These are phyloP conservation scores for Halophytophthora batemanensis DNA, from an alignment of 352 stramenopile genomes.

Conservation along the genomic window DNA sequence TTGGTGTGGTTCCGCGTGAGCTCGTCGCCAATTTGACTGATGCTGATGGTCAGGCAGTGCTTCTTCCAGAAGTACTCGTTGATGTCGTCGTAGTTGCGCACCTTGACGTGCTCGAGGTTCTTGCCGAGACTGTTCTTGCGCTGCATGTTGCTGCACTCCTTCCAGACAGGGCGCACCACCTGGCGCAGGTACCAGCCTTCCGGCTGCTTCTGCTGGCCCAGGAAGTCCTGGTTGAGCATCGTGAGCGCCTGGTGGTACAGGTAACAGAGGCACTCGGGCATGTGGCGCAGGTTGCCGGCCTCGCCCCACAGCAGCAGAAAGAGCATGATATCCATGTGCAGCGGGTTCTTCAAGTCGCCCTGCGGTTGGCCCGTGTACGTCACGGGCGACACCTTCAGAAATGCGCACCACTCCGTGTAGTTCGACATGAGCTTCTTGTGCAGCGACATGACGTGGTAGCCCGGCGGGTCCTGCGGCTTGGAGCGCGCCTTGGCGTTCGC, in stretches of 20 bases:
- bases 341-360: slow-evolving; percentile 14
- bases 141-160: slow-evolving; percentile 70
- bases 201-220: slow-evolving; percentile 24
- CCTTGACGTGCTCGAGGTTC: slow-evolving; percentile 66
- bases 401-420: slow-evolving; percentile 78
- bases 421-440: slow-evolving; percentile 71
- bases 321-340: slow-evolving; percentile 93
- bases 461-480: slow-evolving; percentile 36
- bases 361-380: slow-evolving; percentile 66
- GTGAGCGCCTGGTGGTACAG: slow-evolving; percentile 91
- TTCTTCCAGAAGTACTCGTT: slow-evolving; percentile 83
- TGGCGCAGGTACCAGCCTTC: slow-evolving; percentile 61
- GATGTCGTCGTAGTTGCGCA: slow-evolving; percentile 81
- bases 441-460: slow-evolving; percentile 60
- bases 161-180: slow-evolving; percentile 66
- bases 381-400: slow-evolving; percentile 61
- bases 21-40: slow-evolving; percentile 42
- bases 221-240: slow-evolving; percentile 43
- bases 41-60: slow-evolving; percentile 54
- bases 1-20: slow-evolving; percentile 62
- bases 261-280: slow-evolving; percentile 97
- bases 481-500: slow-evolving; percentile 72
- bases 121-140: slow-evolving; percentile 54
- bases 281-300: slow-evolving; percentile 94
- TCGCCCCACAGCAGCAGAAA: slow-evolving; percentile 98